These are phyloP conservation scores for Penicillium sp. DNA, from an alignment of 2,329 filamentous ascomycete species.

Conservation along the genomic window DNA sequence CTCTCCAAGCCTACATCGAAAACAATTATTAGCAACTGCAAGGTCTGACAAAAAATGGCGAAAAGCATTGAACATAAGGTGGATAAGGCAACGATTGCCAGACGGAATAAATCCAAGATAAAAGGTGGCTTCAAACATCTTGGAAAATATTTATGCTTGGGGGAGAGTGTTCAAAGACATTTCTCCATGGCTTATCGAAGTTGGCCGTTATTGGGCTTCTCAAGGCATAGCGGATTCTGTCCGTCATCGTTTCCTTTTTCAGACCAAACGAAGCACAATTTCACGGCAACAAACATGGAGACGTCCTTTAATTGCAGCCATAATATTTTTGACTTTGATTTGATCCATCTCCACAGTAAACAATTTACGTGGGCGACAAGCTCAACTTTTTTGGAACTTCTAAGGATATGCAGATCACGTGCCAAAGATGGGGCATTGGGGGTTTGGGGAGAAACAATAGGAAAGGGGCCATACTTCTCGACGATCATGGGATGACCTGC, in stretches of 20 bases:
- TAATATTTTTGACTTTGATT: constrained; percentile 26
- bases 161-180: neutral
- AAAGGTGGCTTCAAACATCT: too few species aligned
- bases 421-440: constrained; percentile 17
- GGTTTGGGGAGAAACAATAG: constrained; percentile 11
- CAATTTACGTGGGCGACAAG: constrained; percentile 40
- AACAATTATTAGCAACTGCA: constrained; percentile 32
- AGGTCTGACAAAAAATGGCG: neutral
- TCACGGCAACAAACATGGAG: constrained; percentile 2
- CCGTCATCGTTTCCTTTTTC: neutral
- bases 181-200: constrained; percentile 2
- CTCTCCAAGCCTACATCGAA: constrained; percentile 50
- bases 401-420: constrained; percentile 37
- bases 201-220: neutral
- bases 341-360: constrained; percentile 31
- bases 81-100: too few species aligned
- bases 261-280: neutral
- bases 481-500: constrained; percentile 52
- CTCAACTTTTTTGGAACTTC: constrained; percentile 41
- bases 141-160: neutral
- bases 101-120: too few species aligned
- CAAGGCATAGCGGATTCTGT: neutral
- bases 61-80: neutral
- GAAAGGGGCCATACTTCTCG: constrained; percentile 50
- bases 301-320: constrained; percentile 35